Conservation (phyloP, 257 asterid genomes). For the Jacaranda copaia region DNA sequence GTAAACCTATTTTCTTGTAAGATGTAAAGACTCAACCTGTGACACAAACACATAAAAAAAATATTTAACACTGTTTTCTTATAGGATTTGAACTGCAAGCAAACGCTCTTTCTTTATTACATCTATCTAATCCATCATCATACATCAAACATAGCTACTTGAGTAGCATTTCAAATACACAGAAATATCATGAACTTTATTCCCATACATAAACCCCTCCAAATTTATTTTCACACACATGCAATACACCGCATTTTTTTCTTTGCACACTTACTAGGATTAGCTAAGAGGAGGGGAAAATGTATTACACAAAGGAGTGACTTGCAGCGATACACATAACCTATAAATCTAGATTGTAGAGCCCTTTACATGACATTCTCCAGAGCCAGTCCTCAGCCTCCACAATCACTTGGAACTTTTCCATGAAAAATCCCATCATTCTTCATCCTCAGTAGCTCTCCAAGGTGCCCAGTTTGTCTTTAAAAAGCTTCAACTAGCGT, state of each 20-base stretch:
- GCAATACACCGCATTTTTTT: constrained; percentile 22
- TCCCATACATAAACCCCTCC: constrained; percentile 3
- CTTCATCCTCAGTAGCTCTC: constrained; percentile 15
- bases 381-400: constrained; percentile 13
- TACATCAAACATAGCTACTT: constrained; percentile 3
- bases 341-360: neutral
- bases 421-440: neutral
- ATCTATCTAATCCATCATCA: neutral
- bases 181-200: constrained; percentile 15
- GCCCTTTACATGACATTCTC: neutral
- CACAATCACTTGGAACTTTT: neutral
- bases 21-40: too few relatives aligned
- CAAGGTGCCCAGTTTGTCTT: constrained; percentile 10
- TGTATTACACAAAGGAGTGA: neutral
- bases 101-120: neutral
- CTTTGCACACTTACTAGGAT: neutral
- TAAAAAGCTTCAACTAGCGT: constrained; percentile 28
- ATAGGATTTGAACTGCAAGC: too few relatives aligned
- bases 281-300: neutral
- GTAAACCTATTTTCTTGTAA: too few relatives aligned
- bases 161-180: neutral
- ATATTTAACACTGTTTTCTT: too few relatives aligned
- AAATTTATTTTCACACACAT: constrained; percentile 8
- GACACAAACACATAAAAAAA: too few relatives aligned
- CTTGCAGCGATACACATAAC: neutral